Conservation (phyloP, 805 yeast genomes). For the Danielia oregonensis region DNA sequence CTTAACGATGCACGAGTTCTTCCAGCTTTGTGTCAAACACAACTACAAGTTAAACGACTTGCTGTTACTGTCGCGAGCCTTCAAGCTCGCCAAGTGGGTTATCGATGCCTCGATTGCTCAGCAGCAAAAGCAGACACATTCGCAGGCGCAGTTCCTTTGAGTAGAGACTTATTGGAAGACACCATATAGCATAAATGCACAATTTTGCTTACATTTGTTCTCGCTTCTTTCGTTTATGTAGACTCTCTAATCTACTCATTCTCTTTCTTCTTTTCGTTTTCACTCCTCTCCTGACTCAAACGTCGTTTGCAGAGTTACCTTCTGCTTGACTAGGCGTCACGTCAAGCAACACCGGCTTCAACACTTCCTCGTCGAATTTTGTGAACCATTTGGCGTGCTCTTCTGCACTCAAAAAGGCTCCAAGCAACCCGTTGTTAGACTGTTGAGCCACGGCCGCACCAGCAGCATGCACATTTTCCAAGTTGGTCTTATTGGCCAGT, state of each 20-base stretch:
- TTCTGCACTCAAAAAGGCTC: conserved; percentile 49
- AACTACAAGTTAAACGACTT: conserved; percentile 63
- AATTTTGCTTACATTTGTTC: no score
- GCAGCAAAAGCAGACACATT: conserved; percentile 26
- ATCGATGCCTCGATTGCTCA: conserved; percentile 60
- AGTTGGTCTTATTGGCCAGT: conserved; percentile 1
- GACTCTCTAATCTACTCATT: no score
- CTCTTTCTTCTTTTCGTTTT: no score
- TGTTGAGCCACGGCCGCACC: conserved; percentile 3
- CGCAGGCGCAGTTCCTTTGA: no score
- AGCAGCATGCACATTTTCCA: not conserved
- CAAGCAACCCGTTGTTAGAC: conserved; percentile 28
- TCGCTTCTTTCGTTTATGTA: no score
- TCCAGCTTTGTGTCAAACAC: conserved; percentile 60
- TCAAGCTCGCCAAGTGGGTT: conserved; percentile 69
- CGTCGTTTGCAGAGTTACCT: no score
- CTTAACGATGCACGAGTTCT: conserved; percentile 59
- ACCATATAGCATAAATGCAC: no score
- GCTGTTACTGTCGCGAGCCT: conserved; percentile 57
- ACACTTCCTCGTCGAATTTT: conserved; percentile 86
- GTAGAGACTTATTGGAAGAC: no score
- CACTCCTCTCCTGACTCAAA: no score
- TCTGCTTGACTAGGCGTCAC: conserved; percentile 29
- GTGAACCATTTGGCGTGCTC: conserved; percentile 90
- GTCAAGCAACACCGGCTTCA: conserved; percentile 88